Evolutionary conservation across 257 asterid genomes (phyloP), one percentile per base, ranked within the genome.

Genomic region (Paraleonurus japonicus): DNA sequence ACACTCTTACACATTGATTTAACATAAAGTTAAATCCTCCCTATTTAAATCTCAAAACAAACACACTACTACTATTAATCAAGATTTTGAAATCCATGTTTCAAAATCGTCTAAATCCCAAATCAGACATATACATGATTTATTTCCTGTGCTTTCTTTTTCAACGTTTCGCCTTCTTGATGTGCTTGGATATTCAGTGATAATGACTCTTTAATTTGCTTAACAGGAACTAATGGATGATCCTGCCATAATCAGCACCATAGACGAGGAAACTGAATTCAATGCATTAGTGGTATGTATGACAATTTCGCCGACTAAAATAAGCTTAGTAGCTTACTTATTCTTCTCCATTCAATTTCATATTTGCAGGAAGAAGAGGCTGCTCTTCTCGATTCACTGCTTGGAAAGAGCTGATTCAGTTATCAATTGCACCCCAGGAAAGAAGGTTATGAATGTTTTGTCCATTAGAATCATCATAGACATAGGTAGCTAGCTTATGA

Each of bases 181-280:
- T 23, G 28, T 65, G 8, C 5, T 28, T 58, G 20, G 15, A 5
- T 64, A 7, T 74, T 72, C 7, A 22, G 23, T 15, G 17, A 10
- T 17, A 33, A 12, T 57, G 68, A 51, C 43, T 2, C 37, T 28
- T 37, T 63, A 15, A 32, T 69, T 23, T 73, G 70, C 26, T 76
- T 76, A 69, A 67, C 90, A 94, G 99, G 99, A 94, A 79, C 86
- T 88, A 57, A 73, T 95, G 92, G 99, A 95, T 22, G 99, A 95
- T 75, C 92, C 92, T 61, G 92, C 92, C 55, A 63, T 87, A 61
- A 83, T 85, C 61, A 82, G 97, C 28, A 87, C 91, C 71, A 89
- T 95, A 73, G 99, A 95, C 15, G 98, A 95, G 82, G 99, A 95
- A 86, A 92, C 98, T 1, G 99, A 95, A 77, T 95, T 95, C 84